phyloP scores from a whole-genome alignment of 192 early-diverging fungal genomes.

The Cladochytrium replicatum region DNA sequence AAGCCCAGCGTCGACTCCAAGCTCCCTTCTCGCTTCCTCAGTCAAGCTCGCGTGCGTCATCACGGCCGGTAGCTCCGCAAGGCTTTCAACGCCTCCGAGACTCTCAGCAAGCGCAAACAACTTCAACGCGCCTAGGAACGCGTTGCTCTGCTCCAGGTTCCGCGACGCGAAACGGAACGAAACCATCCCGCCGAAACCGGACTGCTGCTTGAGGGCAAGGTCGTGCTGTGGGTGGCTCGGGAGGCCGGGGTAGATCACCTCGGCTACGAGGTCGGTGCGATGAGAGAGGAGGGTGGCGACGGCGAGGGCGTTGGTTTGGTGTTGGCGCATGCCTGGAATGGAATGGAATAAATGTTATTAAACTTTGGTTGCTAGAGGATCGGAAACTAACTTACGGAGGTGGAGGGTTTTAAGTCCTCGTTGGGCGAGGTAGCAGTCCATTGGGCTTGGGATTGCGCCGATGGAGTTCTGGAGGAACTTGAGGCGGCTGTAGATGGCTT shows the following conservation, averaged over 20 bases:
- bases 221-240: constrained; percentile 83
- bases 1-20: constrained; percentile 90
- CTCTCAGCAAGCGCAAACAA: constrained; percentile 94
- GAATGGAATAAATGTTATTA: not conserved
- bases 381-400: constrained; percentile 44
- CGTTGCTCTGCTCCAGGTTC: constrained; percentile 65
- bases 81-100: constrained; percentile 88
- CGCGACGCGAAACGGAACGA: constrained; percentile 82
- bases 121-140: constrained; percentile 66
- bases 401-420: constrained; percentile 93
- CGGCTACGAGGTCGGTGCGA: constrained; percentile 55
- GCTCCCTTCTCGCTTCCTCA: constrained; percentile 66
- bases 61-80: constrained; percentile 85
- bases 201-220: constrained; percentile 78
- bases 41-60: constrained; percentile 94
- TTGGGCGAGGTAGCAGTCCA: constrained; percentile 93
- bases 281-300: constrained; percentile 71
- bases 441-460: constrained; percentile 89
- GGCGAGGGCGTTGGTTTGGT: constrained; percentile 71
- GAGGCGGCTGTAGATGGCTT: constrained; percentile 62
- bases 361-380: not conserved
- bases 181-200: constrained; percentile 95
- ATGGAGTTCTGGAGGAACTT: constrained; percentile 95
- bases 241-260: constrained; percentile 92
- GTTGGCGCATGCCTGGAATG: constrained; percentile 63